Percentiles rank a stretch among this genome's conserved stretches.
phyloP scores from a whole-genome alignment of 1,139 yeast genomes.

The Suhomyces choctaworum region DNA sequence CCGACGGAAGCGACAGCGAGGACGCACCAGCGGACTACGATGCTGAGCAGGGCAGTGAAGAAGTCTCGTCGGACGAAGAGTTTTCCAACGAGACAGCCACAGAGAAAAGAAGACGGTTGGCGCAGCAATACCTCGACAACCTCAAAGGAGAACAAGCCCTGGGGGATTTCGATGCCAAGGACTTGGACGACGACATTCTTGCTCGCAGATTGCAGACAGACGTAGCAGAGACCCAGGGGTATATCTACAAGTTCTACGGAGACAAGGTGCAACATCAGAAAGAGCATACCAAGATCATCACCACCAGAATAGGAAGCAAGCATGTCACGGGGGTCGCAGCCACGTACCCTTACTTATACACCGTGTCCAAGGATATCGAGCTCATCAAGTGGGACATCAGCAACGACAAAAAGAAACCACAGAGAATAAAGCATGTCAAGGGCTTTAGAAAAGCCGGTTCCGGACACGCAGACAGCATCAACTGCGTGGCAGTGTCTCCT shows the following conservation, averaged over 20 bases:
- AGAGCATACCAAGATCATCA: constrained; percentile 27
- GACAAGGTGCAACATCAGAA: constrained; percentile 48
- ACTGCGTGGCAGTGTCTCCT: constrained; percentile 79
- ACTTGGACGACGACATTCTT: constrained; percentile 82
- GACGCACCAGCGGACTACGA: constrained; percentile 40
- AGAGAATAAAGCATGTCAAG: constrained; percentile 59
- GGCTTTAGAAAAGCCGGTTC: constrained; percentile 61
- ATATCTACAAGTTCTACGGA: constrained; percentile 68
- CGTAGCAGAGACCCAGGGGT: constrained; percentile 87
- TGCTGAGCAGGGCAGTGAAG: constrained; percentile 35
- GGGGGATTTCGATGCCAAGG: constrained; percentile 84
- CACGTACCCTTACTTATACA: constrained; percentile 63
- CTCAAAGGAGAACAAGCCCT: constrained; percentile 58
- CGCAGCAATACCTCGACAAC: constrained; percentile 87
- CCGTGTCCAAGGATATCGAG: constrained; percentile 81
- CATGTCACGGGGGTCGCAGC: constrained; percentile 56
- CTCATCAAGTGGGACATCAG: constrained; percentile 70
- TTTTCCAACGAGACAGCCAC: constrained; percentile 79
- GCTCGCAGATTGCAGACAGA: constrained; percentile 80
- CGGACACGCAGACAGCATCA: constrained; percentile 77
- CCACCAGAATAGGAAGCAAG: constrained; percentile 61
- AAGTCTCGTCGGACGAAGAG: constrained; percentile 64
- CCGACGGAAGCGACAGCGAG: constrained; percentile 44
- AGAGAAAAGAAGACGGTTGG: constrained; percentile 90
- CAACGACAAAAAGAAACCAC: constrained; percentile 40